Conservation (phyloP, 106 monocot genomes). For the Dendrobium catenatum region DNA sequence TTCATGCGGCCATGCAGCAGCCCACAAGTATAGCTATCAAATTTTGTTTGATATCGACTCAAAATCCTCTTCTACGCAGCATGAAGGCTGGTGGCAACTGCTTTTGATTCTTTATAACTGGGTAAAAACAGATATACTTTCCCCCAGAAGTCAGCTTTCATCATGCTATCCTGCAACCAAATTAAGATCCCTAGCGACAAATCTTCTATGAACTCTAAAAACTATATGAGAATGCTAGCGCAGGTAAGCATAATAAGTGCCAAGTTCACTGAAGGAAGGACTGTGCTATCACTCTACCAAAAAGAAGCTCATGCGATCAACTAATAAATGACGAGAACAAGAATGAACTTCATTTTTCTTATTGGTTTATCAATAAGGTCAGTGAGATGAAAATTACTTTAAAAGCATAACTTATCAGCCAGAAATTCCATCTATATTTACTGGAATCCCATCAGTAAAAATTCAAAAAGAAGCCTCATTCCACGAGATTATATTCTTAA, state of each 20-base stretch:
- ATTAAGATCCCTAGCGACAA: background rate
- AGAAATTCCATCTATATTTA: no score
- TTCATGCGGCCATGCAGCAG: slow-evolving; percentile 93
- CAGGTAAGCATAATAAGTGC: background rate
- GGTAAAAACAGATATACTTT: slow-evolving; percentile 90
- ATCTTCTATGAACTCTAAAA: background rate
- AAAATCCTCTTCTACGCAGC: slow-evolving; percentile 62
- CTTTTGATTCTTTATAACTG: slow-evolving; percentile 81
- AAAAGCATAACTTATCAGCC: no score
- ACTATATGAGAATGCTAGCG: background rate
- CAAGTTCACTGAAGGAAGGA: background rate
- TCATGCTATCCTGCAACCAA: slow-evolving; percentile 71
- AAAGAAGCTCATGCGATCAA: background rate
- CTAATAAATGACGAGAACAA: background rate
- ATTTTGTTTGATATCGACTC: slow-evolving; percentile 48
- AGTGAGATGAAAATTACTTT: background rate
- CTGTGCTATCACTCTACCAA: background rate
- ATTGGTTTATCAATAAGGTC: background rate
- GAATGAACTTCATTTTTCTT: background rate
- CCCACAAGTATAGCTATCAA: slow-evolving; percentile 65
- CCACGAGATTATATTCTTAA: no score
- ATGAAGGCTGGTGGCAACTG: slow-evolving; percentile 79
- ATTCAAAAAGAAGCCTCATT: no score
- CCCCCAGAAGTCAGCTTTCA: slow-evolving; percentile 64
- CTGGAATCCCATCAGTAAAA: no score